A percentile compares a stretch with the other conserved stretches of the same genome.
Evolutionary conservation across 225 moss, liverwort and hornwort species (phyloP).

Genomic region (Polytrichum formosum): DNA sequence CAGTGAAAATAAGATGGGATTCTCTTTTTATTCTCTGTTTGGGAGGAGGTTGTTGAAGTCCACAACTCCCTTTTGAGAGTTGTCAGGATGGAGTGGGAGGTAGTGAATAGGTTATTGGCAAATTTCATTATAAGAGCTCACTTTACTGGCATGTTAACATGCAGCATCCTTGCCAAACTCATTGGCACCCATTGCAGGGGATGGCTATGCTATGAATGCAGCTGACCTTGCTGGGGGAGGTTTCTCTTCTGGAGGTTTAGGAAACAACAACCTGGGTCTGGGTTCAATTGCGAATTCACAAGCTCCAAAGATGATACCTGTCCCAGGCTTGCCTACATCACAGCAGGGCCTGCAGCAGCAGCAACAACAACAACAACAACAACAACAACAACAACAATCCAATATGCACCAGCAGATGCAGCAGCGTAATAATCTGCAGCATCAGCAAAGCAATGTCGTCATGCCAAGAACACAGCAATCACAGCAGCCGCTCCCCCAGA

Average conservation of each 20-base stretch:
- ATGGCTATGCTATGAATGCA: slow-evolving; percentile 97
- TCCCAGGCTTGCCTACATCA: slow-evolving; percentile 77
- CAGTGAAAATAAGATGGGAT: no score
- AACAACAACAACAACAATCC: slow-evolving; percentile 57
- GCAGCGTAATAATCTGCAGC: neutral
- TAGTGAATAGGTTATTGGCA: no score
- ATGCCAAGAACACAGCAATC: slow-evolving; percentile 41
- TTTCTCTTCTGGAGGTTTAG: slow-evolving; percentile 55
- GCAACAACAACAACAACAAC: slow-evolving; percentile 29
- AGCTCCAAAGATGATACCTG: slow-evolving; percentile 91
- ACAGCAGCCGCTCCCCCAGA: slow-evolving; percentile 46
- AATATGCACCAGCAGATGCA: slow-evolving; percentile 38
- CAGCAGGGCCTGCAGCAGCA: slow-evolving; percentile 61
- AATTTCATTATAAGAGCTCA: slow-evolving; percentile 10
- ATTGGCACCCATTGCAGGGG: slow-evolving; percentile 66
- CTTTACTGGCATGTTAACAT: slow-evolving; percentile 18
- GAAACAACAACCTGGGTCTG: slow-evolving; percentile 51
- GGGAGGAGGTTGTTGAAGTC: no score
- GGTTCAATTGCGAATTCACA: slow-evolving; percentile 53
- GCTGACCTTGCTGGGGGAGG: slow-evolving; percentile 88
- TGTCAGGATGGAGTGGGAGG: no score
- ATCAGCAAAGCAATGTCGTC: slow-evolving; percentile 22
- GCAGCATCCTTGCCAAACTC: slow-evolving; percentile 58
- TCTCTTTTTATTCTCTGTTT: no score
- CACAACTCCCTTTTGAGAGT: no score